A percentile compares a stretch with the other conserved stretches of the same genome.
Conservation (phyloP, 148 eudicot genomes). For the Vaccinium vitisidaea region DNA sequence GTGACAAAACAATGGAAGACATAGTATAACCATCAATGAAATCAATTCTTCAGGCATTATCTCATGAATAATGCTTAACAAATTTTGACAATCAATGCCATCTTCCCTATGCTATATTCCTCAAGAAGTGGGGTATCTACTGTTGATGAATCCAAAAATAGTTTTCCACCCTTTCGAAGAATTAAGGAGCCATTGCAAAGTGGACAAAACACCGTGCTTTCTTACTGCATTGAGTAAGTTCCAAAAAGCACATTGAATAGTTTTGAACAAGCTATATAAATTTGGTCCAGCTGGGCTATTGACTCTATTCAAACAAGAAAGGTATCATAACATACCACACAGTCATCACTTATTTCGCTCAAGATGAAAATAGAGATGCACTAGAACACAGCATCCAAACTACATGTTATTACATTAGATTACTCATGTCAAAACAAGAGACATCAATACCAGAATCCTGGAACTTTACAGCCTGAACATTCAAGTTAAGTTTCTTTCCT, state of each 20-base stretch:
- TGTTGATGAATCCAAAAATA: neutral
- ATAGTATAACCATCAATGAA: neutral
- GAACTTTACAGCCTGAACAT: conserved; percentile 2
- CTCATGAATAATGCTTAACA: neutral
- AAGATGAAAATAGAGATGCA: conserved; percentile 2
- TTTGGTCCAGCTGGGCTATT: neutral
- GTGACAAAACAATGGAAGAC: neutral
- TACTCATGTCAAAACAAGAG: neutral
- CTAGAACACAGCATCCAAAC: conserved; percentile 10
- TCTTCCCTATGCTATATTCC: neutral
- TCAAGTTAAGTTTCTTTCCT: conserved; percentile 8
- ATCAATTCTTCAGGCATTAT: neutral
- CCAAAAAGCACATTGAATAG: neutral
- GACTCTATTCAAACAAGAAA: neutral
- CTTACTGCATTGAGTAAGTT: neutral
- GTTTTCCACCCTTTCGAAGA: neutral
- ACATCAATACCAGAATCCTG: neutral
- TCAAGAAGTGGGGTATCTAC: neutral
- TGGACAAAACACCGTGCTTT: neutral
- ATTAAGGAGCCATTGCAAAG: neutral
- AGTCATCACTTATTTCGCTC: neutral
- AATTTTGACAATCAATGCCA: neutral
- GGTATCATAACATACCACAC: neutral
- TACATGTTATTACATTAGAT: neutral
- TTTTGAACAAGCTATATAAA: neutral